Percentiles rank a stretch among this genome's conserved stretches.
phyloP scores from a whole-genome alignment of 495 filamentous ascomycete species.

The Cetradonia linearis region DNA sequence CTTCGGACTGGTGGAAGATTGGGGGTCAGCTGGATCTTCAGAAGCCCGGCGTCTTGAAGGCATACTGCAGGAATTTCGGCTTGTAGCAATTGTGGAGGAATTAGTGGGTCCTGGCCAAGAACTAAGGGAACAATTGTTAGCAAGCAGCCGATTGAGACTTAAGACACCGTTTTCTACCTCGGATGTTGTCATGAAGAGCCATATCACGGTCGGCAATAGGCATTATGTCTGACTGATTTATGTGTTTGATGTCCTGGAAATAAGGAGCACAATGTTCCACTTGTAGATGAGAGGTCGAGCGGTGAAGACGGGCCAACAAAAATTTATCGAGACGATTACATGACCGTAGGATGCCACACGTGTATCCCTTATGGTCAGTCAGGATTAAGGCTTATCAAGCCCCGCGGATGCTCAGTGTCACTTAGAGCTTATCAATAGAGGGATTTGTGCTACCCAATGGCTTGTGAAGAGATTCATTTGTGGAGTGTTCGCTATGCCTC shows the following conservation, averaged over 20 bases:
- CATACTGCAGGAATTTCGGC: slow-evolving; percentile 75
- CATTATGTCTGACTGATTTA: slow-evolving; percentile 30
- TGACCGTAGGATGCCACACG: background rate
- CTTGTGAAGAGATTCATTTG: background rate
- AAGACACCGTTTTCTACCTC: slow-evolving; percentile 32
- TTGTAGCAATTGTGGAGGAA: slow-evolving; percentile 78
- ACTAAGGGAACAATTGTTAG: slow-evolving; percentile 43
- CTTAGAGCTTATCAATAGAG: background rate
- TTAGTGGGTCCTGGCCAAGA: slow-evolving; percentile 87
- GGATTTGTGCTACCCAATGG: background rate
- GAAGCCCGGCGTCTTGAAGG: slow-evolving; percentile 29
- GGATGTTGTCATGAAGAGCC: slow-evolving; percentile 41
- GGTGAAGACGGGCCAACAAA: background rate
- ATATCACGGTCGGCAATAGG: slow-evolving; percentile 40
- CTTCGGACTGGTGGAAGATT: slow-evolving; percentile 50
- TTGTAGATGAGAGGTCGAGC: background rate
- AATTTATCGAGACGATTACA: background rate
- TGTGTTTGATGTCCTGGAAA: background rate
- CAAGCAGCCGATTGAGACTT: background rate
- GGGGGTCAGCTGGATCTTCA: background rate
- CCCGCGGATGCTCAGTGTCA: background rate
- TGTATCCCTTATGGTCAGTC: background rate
- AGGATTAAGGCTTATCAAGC: background rate
- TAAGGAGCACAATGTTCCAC: background rate
- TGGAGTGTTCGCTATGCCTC: background rate